Base-by-base conservation (phyloP, 257 asterid species). In the Capsicum chinense region DNA sequence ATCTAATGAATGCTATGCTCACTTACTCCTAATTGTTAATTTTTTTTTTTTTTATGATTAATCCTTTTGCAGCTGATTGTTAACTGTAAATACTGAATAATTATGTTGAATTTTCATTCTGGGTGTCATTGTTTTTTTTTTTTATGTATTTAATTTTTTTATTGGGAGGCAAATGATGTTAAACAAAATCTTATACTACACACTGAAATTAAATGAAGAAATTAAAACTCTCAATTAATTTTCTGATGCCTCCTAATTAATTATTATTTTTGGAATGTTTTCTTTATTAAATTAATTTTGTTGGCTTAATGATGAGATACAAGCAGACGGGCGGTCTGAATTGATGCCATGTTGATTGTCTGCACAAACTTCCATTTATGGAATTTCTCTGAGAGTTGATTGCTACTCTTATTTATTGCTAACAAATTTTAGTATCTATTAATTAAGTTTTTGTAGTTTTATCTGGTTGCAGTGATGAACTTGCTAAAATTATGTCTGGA, bases 81-180 rank as follows among this genome's bases (percentile, higher is more conserved):
- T 26, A 26, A 26, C 26, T 26, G 26, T 26, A 26, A 26, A 26
- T 26, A 21, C 81, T n/a, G 80, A 67, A 4, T 84, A 15, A 44
- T 83, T 37, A 85, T 92, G 97, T 87, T 57, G 97, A 93, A 80
- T 35, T 1, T 44, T 68, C 37, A 60, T 63, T 56, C 26, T 15
- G 47, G 7, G 1, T 81, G 33, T 26, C 33, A 26, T 26, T 26
- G 33, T 26, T 26, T 35, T n/a, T 2, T n/a, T 2, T 7, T 80
- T 44, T 35, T 39, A 37, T 39, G 56, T 5, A 39, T 39, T 39
- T 3, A 39, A 39, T 39, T 39, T 39, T 39, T 39, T 39, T 4
- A 4, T 15, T 39, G 21, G 80, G 54, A 39, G 79, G 90, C 82
- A 85, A n/a, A 56, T 83, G 90, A 85, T 83, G 86, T 42, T 63